Evolutionary conservation across 371 early-diverging fungal species (phyloP).

Genomic region (Dichotomocladium elegans): DNA sequence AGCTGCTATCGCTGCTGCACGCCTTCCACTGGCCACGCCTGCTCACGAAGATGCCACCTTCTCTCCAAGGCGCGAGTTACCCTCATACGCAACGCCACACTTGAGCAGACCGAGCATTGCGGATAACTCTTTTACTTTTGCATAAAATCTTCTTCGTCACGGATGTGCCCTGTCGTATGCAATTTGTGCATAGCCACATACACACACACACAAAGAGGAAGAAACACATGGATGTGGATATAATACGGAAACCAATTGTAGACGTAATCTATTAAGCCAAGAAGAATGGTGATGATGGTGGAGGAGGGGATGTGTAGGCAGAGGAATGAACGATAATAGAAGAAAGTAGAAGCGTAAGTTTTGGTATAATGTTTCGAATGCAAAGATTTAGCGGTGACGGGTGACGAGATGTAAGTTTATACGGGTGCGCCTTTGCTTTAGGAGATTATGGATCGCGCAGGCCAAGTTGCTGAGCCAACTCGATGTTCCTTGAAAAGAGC

Average conservation of each 20-base stretch:
- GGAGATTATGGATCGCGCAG: constrained; percentile 4
- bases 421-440: too few relatives aligned
- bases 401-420: not conserved
- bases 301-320: not conserved
- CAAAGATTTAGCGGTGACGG: not conserved
- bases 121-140: not conserved
- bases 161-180: not conserved
- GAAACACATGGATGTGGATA: not conserved
- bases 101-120: not conserved
- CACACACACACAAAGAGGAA: too few relatives aligned
- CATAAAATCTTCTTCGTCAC: not conserved
- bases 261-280: not conserved
- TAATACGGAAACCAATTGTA: not conserved
- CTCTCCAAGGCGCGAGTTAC: not conserved
- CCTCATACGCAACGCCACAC: not conserved
- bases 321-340: not conserved
- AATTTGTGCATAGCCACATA: not conserved
- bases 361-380: not conserved
- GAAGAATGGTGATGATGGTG: too few relatives aligned
- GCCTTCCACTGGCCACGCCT: not conserved
- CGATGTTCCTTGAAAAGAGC: constrained; percentile 12
- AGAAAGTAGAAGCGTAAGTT: not conserved
- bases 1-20: not conserved
- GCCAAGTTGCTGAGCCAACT: constrained; percentile 13
- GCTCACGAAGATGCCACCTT: not conserved